Conservation (phyloP, 208 protist species). For the Trypanosoma boissoni region DNA sequence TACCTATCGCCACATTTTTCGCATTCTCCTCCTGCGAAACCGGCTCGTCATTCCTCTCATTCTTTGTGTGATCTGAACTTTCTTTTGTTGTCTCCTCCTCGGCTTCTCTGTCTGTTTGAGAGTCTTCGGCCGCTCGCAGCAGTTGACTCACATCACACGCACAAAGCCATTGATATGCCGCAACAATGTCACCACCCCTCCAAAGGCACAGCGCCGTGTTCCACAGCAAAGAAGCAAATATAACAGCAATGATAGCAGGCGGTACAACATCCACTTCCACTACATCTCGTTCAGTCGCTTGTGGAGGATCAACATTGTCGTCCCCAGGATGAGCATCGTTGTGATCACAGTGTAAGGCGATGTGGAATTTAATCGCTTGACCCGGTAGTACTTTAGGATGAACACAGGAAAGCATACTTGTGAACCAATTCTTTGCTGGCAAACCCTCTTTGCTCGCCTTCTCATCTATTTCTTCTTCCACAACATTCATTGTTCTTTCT, state of each 20-base stretch:
- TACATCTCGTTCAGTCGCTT: background rate
- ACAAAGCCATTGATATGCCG: slow-evolving; percentile 52
- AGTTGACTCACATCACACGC: slow-evolving; percentile 39
- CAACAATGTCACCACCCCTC: slow-evolving; percentile 51
- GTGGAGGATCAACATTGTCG: too few species aligned
- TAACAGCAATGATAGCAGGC: slow-evolving; percentile 25
- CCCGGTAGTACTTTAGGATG: slow-evolving; percentile 48
- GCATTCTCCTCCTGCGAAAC: background rate
- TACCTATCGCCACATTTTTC: background rate
- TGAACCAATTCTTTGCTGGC: slow-evolving; percentile 29
- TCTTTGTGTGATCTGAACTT: too few species aligned
- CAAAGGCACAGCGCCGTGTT: slow-evolving; percentile 54
- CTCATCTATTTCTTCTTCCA: background rate
- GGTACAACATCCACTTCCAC: background rate
- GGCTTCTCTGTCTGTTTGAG: background rate
- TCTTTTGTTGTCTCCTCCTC: too few species aligned
- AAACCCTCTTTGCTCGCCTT: too few species aligned
- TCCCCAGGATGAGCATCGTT: too few species aligned
- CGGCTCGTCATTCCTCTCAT: background rate
- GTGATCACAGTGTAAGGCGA: too few species aligned
- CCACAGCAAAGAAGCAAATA: slow-evolving; percentile 51
- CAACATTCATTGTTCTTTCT: background rate
- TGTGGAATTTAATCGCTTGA: too few species aligned
- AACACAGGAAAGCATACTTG: slow-evolving; percentile 40
- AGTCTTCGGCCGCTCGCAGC: background rate